Conservation (phyloP, 2,329 filamentous ascomycete species). For the Harringtonia lauricola region DNA sequence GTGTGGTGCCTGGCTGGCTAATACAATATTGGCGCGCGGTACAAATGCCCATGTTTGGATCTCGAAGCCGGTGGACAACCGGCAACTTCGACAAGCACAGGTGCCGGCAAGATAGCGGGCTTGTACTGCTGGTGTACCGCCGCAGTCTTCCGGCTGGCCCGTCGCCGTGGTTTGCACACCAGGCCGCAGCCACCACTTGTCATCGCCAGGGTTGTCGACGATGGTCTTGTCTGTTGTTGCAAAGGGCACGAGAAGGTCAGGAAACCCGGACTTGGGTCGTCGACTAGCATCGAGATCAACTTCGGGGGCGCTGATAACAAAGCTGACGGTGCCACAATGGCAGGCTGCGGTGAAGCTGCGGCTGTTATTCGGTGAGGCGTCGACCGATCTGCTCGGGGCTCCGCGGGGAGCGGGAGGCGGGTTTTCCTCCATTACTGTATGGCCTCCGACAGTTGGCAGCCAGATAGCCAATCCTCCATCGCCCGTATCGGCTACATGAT, state of each 20-base stretch:
- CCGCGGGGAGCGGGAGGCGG: not conserved
- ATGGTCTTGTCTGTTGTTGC: slow-evolving; percentile 12
- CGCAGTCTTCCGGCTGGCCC: too few relatives aligned
- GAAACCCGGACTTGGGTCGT: slow-evolving; percentile 32
- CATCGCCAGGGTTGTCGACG: slow-evolving; percentile 30
- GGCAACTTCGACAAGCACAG: slow-evolving; percentile 53
- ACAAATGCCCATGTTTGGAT: slow-evolving; percentile 58
- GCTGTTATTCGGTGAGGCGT: too few relatives aligned
- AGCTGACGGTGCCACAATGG: slow-evolving; percentile 42
- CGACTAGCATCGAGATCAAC: slow-evolving; percentile 22
- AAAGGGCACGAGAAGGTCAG: slow-evolving; percentile 42
- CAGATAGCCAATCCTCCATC: slow-evolving; percentile 27
- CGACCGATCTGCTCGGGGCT: not conserved
- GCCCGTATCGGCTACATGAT: slow-evolving; percentile 18
- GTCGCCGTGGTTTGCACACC: not conserved
- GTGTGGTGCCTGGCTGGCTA: slow-evolving; percentile 11
- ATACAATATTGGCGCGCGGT: slow-evolving; percentile 44
- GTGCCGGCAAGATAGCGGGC: slow-evolving; percentile 42
- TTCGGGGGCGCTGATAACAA: slow-evolving; percentile 46
- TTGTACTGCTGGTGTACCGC: too few relatives aligned
- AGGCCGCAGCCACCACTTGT: slow-evolving; percentile 47
- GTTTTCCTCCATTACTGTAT: not conserved
- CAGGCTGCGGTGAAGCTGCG: slow-evolving; percentile 17
- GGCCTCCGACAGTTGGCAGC: slow-evolving; percentile 11
- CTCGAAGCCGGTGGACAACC: slow-evolving; percentile 48